Evolutionary conservation across 306 rosid species (phyloP), one percentile per base, ranked within the genome.

Genomic region (Styphnolobium japonicum): DNA sequence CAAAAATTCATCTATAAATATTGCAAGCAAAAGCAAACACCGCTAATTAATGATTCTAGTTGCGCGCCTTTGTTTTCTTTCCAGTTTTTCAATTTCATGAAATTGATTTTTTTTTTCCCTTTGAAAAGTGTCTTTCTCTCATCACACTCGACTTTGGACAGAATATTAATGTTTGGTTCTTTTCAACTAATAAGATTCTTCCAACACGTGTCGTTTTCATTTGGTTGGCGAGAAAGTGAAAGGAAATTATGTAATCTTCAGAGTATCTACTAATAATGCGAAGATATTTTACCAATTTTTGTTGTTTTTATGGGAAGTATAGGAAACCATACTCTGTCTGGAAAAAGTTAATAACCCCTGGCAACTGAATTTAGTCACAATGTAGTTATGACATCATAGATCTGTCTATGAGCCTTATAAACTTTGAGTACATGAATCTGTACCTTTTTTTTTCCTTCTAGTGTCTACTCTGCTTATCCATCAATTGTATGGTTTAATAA

Each of bases 201-300:
- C 64, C 72, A 21, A 39, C 18, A 2, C 15, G 51, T 69, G 89
- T 90, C 93, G 36, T 81, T 88, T 86, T 84, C 90, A 60, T 86
- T 82, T 76, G 78, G 80, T 48, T 78, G 80, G 90, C 65, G 43
- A 58, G 87, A 84, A 71, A 87, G 62, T 55, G 88, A 86, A 43
- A 52, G 68, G 49, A 64, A 58, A 65, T 61, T 58, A 22, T 79
- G 65, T 42, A 79, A 72, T 53, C 62, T 78, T 25, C 14, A 25
- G 63, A 42, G 81, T 29, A 52, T 76, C 77, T 73, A 29, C 60
- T 37, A 10, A 43, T 10, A 43, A 29, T 58, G 25, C 33, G 11
- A 15, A 52, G 80, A 83, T 81, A 73, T 74, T 77, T 83, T 69
- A 4, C 39, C 43, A 22, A 8, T 60, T 58, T 46, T 60, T 33